Conservation (phyloP, 306 rosid species). For the Glycine tomentella region DNA sequence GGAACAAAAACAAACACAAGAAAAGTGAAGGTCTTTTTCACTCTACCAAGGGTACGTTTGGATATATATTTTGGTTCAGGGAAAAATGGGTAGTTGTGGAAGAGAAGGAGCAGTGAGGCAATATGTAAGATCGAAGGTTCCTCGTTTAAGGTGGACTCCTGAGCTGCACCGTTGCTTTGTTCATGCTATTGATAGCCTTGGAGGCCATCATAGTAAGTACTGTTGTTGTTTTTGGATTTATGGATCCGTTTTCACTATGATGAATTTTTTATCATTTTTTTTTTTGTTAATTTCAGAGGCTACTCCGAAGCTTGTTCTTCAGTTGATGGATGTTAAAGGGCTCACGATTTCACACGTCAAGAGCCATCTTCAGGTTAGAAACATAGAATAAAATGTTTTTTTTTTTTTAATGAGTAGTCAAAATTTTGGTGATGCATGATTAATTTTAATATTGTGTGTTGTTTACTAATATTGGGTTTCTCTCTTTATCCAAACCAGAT, state of each 20-base stretch:
- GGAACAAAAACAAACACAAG: not conserved
- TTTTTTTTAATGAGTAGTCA: no score
- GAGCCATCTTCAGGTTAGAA: conserved; percentile 94
- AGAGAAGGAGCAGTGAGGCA: conserved; percentile 91
- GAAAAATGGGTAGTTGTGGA: conserved; percentile 72
- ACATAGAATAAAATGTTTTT: not conserved
- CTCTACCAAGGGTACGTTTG: not conserved
- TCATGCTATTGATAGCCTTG: conserved; percentile 82
- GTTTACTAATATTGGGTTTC: not conserved
- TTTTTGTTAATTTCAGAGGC: conserved; percentile 57
- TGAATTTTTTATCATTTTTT: not conserved
- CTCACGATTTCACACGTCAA: conserved; percentile 99
- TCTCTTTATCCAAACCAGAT: conserved; percentile 61
- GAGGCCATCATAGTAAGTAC: conserved; percentile 89
- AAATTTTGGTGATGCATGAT: no score
- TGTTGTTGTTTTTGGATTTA: not conserved
- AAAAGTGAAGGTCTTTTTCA: conserved; percentile 19
- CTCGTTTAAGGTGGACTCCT: conserved; percentile 97
- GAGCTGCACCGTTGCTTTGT: conserved; percentile 93
- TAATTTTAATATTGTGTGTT: not conserved
- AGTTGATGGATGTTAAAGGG: conserved; percentile 92
- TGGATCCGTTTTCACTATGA: no score
- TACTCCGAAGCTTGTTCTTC: conserved; percentile 98
- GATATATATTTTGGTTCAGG: no score
- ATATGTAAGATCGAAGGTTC: conserved; percentile 91